Evolutionary conservation across 192 early-diverging fungal species (phyloP), one percentile per base, ranked within the genome.

Genomic region (Coemansia sp.): DNA sequence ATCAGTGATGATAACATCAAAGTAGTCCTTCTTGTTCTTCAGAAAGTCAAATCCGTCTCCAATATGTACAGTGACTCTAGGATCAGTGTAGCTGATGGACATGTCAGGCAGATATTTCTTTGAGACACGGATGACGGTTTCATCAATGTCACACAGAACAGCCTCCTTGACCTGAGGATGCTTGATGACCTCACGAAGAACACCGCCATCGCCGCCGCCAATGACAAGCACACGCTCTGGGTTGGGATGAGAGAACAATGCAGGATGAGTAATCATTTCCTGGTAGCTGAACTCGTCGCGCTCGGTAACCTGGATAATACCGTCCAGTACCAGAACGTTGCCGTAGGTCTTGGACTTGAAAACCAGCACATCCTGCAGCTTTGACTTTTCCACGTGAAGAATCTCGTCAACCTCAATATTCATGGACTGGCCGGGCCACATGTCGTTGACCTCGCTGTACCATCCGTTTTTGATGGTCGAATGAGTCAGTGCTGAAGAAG

Each of bases 341-440:
- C 98, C 98, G 76, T 98, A 93, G 82, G 90, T 91, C 74, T 88
- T 87, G 54, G 94, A 96, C 80, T 95, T 84, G 84, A 99, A 99
- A n/a, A 98, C 92, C 40, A 99, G 89, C 45, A 99, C 95, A 74
- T 99, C 98, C 82, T 99, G 98, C 86, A 85, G 96, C 74, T 89
- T 83, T 37, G 95, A 97, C 85, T 94, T 93, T 82, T 98, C 98
- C 52, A 90, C 86, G 75, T 97, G 95, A 50, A 99, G 88, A 70
- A 99, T 89, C 85, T 98, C 89, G 83, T 92, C 87, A 54, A 99
- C 94, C 86, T 98, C 86, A 61, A 99, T 88, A 69, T 91, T 86
- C 94, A 98, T 95, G 64, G 95, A 96, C 86, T 99, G 98, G 42
- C 98, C 98, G 47, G 98, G 98, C 98, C 98, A 99, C 82, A 99